A percentile compares a stretch with the other conserved stretches of the same genome.
phyloP scores from a whole-genome alignment of 1,284 basidiomycete species.

The Trichosporon ovoides region DNA sequence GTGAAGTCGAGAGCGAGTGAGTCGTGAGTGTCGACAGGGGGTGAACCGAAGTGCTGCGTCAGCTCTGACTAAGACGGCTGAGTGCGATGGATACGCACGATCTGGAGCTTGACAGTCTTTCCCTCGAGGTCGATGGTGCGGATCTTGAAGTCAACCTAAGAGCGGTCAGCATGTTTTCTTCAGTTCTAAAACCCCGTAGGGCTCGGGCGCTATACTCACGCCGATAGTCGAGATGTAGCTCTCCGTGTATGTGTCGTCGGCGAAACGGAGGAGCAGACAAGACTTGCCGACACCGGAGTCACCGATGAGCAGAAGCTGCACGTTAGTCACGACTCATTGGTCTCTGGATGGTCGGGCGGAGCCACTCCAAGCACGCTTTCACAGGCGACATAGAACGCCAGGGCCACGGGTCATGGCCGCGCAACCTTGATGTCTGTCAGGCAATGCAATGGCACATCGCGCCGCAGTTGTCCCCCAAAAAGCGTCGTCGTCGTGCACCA shows the following conservation, averaged over 20 bases:
- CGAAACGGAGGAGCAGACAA: slow-evolving; percentile 95
- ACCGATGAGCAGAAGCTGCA: slow-evolving; percentile 61
- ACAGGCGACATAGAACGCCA: background rate
- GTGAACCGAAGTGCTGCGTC: slow-evolving; percentile 21
- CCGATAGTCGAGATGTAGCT: slow-evolving; percentile 99
- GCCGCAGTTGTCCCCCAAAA: background rate
- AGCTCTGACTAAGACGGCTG: slow-evolving; percentile 26
- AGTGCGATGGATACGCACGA: slow-evolving; percentile 60
- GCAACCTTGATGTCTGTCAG: too few relatives aligned
- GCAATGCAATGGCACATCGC: background rate
- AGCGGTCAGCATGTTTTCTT: too few relatives aligned
- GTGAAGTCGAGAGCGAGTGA: slow-evolving; percentile 2
- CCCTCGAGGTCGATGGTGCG: slow-evolving; percentile 98
- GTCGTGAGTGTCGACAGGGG: slow-evolving; percentile 8
- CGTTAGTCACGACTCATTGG: background rate
- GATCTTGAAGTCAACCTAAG: slow-evolving; percentile 93
- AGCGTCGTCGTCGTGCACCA: background rate
- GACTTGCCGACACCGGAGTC: slow-evolving; percentile 97
- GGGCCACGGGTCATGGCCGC: background rate
- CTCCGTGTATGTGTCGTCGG: slow-evolving; percentile 99
- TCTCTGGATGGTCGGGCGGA: background rate
- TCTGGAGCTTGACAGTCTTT: slow-evolving; percentile 99
- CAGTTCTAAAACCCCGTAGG: too few relatives aligned
- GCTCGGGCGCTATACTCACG: too few relatives aligned
- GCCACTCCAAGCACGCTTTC: background rate